phyloP scores from a whole-genome alignment of 1,139 yeast species.

The Barnettozyma hawaiiensis region DNA sequence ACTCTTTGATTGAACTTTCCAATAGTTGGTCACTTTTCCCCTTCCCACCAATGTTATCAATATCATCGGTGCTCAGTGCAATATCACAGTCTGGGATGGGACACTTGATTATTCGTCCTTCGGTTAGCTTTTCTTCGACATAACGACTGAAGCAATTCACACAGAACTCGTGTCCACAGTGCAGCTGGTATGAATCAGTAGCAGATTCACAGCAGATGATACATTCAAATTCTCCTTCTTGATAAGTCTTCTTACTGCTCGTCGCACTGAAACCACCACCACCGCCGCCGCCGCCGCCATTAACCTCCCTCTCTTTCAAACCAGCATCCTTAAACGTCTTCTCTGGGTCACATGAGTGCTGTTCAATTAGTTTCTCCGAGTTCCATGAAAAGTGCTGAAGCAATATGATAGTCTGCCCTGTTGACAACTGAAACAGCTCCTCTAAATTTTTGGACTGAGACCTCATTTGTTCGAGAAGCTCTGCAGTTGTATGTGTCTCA shows the following conservation, averaged over 20 bases:
- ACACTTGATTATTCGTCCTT: constrained; percentile 60
- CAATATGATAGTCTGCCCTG: constrained; percentile 44
- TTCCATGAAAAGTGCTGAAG: constrained; percentile 69
- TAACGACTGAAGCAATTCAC: constrained; percentile 60
- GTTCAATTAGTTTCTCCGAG: constrained; percentile 62
- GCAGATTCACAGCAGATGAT: constrained; percentile 64
- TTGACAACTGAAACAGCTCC: constrained; percentile 32
- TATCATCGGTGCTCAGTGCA: constrained; percentile 29
- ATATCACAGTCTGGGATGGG: constrained; percentile 42
- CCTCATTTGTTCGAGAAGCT: constrained; percentile 18
- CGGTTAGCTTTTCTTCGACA: constrained; percentile 43
- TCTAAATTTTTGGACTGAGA: constrained; percentile 23
- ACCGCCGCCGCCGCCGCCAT: too few relatives aligned
- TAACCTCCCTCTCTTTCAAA: constrained; percentile 5
- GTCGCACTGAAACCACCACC: background rate
- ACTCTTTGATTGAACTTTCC: constrained; percentile 39
- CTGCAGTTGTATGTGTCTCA: constrained; percentile 18
- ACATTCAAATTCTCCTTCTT: constrained; percentile 40
- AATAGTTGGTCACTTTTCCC: constrained; percentile 29
- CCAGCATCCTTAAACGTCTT: constrained; percentile 47
- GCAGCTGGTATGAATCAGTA: constrained; percentile 43
- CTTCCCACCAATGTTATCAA: constrained; percentile 31
- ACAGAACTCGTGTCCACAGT: constrained; percentile 72
- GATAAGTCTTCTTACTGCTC: constrained; percentile 22
- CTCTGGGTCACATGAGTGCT: constrained; percentile 51